A percentile compares a stretch with the other conserved stretches of the same genome.
Evolutionary conservation across 2,329 filamentous ascomycete genomes (phyloP).

Genomic region (Hypoxylon rubiginosum): DNA sequence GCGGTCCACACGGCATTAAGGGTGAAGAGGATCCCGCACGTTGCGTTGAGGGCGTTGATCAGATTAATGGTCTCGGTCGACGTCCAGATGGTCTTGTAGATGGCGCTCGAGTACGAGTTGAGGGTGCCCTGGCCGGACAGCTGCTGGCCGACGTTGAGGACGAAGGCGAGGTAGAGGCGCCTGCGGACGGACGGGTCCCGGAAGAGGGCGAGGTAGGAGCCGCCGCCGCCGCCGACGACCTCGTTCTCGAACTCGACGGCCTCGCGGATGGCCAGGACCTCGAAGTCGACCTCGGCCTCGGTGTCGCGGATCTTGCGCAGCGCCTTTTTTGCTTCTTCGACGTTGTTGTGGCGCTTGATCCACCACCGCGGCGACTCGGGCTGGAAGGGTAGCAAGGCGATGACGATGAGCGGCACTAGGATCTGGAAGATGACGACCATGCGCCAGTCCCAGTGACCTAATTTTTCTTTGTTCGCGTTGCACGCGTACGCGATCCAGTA

Average conservation of each 20-base stretch:
- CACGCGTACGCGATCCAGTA: conserved; percentile 76
- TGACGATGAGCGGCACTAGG: conserved; percentile 73
- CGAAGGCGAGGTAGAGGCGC: conserved; percentile 73
- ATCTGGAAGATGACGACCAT: conserved; percentile 81
- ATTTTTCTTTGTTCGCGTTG: conserved; percentile 64
- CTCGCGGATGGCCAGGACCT: conserved; percentile 74
- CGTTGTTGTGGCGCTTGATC: conserved; percentile 70
- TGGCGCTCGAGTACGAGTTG: conserved; percentile 79
- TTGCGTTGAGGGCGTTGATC: conserved; percentile 82
- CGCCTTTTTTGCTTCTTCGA: conserved; percentile 71
- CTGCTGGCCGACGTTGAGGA: conserved; percentile 79
- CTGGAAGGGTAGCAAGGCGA: conserved; percentile 73
- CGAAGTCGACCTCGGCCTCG: conserved; percentile 75
- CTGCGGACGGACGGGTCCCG: conserved; percentile 77
- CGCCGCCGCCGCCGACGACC: conserved; percentile 72
- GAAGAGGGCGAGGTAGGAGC: conserved; percentile 75
- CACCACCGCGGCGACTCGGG: conserved; percentile 78
- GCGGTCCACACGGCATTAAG: conserved; percentile 81
- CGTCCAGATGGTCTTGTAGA: conserved; percentile 79
- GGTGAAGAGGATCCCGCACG: conserved; percentile 79
- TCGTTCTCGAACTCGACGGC: conserved; percentile 80
- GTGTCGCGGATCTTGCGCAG: conserved; percentile 73
- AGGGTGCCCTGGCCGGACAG: conserved; percentile 79
- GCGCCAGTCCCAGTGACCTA: conserved; percentile 81
- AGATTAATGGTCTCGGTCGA: conserved; percentile 72